Percentiles rank a stretch among this genome's conserved stretches.
These are phyloP conservation scores for Cyclaneusma minus DNA, from an alignment of 2,329 filamentous ascomycete species.

Conservation along the genomic window DNA sequence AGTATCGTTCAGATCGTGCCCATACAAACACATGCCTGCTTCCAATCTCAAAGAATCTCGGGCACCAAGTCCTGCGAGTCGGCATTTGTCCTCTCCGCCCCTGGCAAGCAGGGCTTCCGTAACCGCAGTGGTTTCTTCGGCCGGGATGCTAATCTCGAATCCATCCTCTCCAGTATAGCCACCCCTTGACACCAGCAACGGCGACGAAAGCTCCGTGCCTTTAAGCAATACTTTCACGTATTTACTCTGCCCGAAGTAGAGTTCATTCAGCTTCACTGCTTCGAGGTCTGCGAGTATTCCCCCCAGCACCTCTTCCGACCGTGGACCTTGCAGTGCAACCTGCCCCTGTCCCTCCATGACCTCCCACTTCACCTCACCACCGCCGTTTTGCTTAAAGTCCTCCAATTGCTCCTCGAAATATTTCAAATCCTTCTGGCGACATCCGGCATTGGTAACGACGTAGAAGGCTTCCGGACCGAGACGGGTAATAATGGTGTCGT, in stretches of 20 bases:
- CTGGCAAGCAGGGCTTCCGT: slow-evolving; percentile 39
- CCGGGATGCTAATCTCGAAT: slow-evolving; percentile 83
- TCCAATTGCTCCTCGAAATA: slow-evolving; percentile 61
- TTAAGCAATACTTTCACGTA: slow-evolving; percentile 49
- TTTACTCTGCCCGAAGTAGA: slow-evolving; percentile 71
- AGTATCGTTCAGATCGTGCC: slow-evolving; percentile 81
- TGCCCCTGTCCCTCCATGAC: slow-evolving; percentile 61
- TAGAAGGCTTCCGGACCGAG: slow-evolving; percentile 67
- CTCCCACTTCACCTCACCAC: slow-evolving; percentile 48
- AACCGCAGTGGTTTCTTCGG: slow-evolving; percentile 45
- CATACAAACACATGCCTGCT: slow-evolving; percentile 98
- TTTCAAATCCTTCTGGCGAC: slow-evolving; percentile 70
- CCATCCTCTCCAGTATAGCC: slow-evolving; percentile 98
- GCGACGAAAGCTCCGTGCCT: slow-evolving; percentile 30
- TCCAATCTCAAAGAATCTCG: slow-evolving; percentile 86
- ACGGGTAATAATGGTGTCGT: slow-evolving; percentile 82
- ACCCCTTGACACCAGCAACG: slow-evolving; percentile 64
- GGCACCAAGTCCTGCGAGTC: slow-evolving; percentile 77
- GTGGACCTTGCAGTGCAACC: slow-evolving; percentile 78
- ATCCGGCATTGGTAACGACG: slow-evolving; percentile 89
- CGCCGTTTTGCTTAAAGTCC: slow-evolving; percentile 37
- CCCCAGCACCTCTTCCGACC: slow-evolving; percentile 53
- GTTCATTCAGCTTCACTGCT: slow-evolving; percentile 39
- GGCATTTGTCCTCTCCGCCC: slow-evolving; percentile 45
- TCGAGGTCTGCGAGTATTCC: slow-evolving; percentile 37